phyloP scores from a whole-genome alignment of 495 filamentous ascomycete species.

The Annulohypoxylon moriforme region DNA sequence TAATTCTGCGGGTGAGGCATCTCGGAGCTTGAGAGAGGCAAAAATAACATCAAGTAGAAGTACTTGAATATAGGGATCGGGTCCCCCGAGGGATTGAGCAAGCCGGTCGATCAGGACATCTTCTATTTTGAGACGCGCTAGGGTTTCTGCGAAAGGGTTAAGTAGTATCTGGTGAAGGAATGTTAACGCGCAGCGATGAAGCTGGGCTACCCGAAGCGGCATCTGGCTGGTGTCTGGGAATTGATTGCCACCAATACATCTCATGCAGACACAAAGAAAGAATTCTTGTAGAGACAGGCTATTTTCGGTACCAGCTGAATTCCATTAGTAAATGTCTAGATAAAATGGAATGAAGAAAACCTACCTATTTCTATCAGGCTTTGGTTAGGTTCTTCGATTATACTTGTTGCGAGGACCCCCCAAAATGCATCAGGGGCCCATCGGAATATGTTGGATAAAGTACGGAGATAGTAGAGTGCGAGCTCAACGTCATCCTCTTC shows the following conservation, averaged over 20 bases:
- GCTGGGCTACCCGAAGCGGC: constrained; percentile 60
- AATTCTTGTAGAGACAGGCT: constrained; percentile 69
- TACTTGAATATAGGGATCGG: constrained; percentile 75
- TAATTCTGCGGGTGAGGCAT: constrained; percentile 58
- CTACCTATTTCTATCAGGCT: constrained; percentile 59
- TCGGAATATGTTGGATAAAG: constrained; percentile 75
- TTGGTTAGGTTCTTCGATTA: constrained; percentile 52
- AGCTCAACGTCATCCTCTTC: constrained; percentile 76
- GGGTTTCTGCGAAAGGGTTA: constrained; percentile 72
- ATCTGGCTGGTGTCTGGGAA: constrained; percentile 49
- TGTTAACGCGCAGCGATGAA: constrained; percentile 76
- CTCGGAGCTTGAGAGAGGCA: constrained; percentile 73
- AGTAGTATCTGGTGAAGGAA: constrained; percentile 80
- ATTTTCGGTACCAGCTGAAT: constrained; percentile 57
- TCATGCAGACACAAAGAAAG: constrained; percentile 68
- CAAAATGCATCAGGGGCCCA: constrained; percentile 70
- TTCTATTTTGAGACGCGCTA: constrained; percentile 79
- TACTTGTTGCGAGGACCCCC: constrained; percentile 66
- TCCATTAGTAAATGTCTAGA: constrained; percentile 32
- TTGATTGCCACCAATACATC: constrained; percentile 64
- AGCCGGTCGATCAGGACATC: constrained; percentile 76
- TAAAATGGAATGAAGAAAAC: constrained; percentile 24
- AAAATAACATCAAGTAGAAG: constrained; percentile 80
- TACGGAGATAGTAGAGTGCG: constrained; percentile 81
- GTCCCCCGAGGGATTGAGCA: constrained; percentile 67